Evolutionary conservation across 169 alveolate genomes (phyloP).

Genomic region (Plasmodium sp.): DNA sequence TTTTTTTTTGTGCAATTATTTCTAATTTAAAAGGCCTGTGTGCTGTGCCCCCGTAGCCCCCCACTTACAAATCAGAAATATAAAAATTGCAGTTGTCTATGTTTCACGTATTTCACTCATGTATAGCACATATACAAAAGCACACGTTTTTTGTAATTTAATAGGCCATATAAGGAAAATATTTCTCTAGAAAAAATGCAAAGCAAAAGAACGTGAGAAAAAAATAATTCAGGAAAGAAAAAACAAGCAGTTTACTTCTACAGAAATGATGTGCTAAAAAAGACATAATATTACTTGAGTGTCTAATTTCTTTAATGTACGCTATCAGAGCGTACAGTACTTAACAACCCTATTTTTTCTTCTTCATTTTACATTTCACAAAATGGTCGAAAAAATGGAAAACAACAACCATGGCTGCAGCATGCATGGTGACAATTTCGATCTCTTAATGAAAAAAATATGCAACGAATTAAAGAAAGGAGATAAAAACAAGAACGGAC

Average conservation of each 20-base stretch:
- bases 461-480: conserved; percentile 56
- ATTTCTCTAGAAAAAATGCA: conserved; percentile 12
- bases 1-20: neutral
- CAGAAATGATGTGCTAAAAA: neutral
- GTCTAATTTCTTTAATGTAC: neutral
- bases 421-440: conserved; percentile 5
- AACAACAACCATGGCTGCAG: neutral
- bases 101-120: neutral
- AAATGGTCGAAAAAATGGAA: conserved; percentile 16
- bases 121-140: neutral
- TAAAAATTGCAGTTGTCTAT: conserved; percentile 1
- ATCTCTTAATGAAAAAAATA: conserved; percentile 18
- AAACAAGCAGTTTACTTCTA: neutral
- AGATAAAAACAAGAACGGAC: conserved; percentile 67
- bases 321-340: neutral
- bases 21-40: neutral
- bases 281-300: neutral
- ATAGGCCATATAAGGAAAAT: neutral
- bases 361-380: neutral
- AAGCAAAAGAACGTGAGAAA: neutral
- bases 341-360: neutral
- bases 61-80: neutral
- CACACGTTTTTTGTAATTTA: conserved; percentile 8
- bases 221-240: conserved; percentile 6
- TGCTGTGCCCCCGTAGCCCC: neutral